phyloP scores from a whole-genome alignment of 2,329 filamentous ascomycete genomes.

The Zymoseptoria brevis region DNA sequence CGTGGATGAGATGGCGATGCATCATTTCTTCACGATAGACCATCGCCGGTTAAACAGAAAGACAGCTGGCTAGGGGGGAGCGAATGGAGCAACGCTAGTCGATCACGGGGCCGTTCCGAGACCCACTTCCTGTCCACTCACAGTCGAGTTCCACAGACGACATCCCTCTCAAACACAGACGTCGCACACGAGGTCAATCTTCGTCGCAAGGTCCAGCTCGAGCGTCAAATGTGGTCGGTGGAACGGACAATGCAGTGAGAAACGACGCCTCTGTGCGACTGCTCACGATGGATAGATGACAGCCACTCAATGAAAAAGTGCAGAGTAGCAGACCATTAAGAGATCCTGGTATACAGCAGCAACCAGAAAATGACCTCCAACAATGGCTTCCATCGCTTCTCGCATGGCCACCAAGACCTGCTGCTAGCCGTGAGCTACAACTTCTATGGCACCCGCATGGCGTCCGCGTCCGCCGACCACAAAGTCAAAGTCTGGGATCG shows the following conservation, averaged over 20 bases:
- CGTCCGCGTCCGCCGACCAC: slow-evolving; percentile 85
- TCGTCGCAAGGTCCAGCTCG: not conserved
- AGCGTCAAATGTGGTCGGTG: not conserved
- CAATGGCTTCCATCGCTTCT: slow-evolving; percentile 48
- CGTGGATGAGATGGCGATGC: not conserved
- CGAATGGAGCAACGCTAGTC: not conserved
- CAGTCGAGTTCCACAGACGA: not conserved
- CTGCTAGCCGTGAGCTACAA: slow-evolving; percentile 86
- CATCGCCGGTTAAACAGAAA: not conserved
- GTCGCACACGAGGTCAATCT: not conserved
- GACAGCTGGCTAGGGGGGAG: not conserved
- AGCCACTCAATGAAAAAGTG: not conserved
- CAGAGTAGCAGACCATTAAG: not conserved
- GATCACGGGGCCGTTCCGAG: not conserved
- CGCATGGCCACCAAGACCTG: slow-evolving; percentile 69
- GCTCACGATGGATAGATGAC: not conserved
- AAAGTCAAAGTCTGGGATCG: slow-evolving; percentile 86
- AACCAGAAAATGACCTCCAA: slow-evolving; percentile 15
- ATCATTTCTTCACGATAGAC: not conserved
- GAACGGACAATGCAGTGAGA: not conserved
- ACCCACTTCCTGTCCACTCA: not conserved
- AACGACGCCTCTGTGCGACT: not conserved
- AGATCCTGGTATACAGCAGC: too few relatives aligned
- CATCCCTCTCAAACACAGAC: not conserved
- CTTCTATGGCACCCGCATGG: slow-evolving; percentile 82